phyloP scores from a whole-genome alignment of 805 yeast genomes.

The Grigorovia transvaalensis region DNA sequence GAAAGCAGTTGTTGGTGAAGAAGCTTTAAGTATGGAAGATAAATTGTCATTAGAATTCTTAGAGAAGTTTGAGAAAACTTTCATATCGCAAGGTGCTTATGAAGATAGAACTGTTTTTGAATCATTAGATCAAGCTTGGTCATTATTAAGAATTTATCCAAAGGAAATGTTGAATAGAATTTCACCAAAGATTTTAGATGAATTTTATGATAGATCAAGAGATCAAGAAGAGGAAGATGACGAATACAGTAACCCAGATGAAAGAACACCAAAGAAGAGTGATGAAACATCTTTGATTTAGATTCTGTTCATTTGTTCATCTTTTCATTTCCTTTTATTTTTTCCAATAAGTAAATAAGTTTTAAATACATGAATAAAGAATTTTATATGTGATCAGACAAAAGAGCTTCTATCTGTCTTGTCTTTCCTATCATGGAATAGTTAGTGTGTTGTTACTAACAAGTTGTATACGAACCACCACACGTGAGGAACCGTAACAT shows the following conservation, averaged over 20 bases:
- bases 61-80: slow-evolving; percentile 95
- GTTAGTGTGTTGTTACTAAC: too few species aligned
- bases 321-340: not conserved
- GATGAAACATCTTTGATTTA: slow-evolving; percentile 3
- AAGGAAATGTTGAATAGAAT: slow-evolving; percentile 97
- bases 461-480: too few species aligned
- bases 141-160: slow-evolving; percentile 94
- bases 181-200: slow-evolving; percentile 91
- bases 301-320: too few species aligned
- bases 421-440: too few species aligned
- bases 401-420: too few species aligned
- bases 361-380: too few species aligned
- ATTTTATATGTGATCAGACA: too few species aligned
- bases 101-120: slow-evolving; percentile 92
- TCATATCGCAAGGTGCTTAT: slow-evolving; percentile 92
- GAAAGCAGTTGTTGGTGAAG: slow-evolving; percentile 99
- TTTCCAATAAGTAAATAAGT: too few species aligned
- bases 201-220: slow-evolving; percentile 87
- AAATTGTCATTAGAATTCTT: slow-evolving; percentile 93
- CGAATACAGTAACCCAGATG: slow-evolving; percentile 25
- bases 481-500: too few species aligned
- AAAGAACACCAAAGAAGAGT: slow-evolving; percentile 6
- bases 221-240: slow-evolving; percentile 50
- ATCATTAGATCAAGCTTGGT: slow-evolving; percentile 97
- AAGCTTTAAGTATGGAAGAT: slow-evolving; percentile 95